These are phyloP conservation scores for Arabidopsis hybrid DNA, from an alignment of 441 rosid genomes.

Conservation along the genomic window DNA sequence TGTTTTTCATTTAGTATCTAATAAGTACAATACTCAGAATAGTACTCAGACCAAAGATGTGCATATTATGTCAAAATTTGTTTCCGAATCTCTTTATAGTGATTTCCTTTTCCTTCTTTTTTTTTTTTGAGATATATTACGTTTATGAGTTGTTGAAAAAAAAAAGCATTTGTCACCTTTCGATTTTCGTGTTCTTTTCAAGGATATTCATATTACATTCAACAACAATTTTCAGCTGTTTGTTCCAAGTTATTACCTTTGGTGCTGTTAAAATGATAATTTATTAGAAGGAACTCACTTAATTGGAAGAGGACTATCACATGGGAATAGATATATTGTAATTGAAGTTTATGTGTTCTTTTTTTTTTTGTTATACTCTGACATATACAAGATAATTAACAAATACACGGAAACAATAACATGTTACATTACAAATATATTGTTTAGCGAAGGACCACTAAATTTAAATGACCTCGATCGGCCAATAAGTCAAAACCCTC, in stretches of 20 bases:
- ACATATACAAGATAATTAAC: conserved; percentile 26
- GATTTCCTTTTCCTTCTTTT: neutral
- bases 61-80: conserved; percentile 2
- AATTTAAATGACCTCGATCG: neutral
- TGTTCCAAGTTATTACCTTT: neutral
- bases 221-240: neutral
- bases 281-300: neutral
- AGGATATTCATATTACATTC: neutral
- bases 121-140: no score
- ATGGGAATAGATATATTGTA: neutral
- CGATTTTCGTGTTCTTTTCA: neutral
- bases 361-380: no score
- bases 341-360: neutral
- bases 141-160: neutral
- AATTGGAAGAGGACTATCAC: neutral
- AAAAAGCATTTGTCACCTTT: neutral
- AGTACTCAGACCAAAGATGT: neutral
- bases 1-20: neutral
- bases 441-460: conserved; percentile 1
- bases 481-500: conserved; percentile 21
- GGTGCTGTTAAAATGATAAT: neutral
- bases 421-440: neutral
- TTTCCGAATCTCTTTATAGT: conserved; percentile 10
- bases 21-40: neutral
- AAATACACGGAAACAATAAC: conserved; percentile 30